Conservation (phyloP, 2,329 filamentous ascomycete species). For the Coniochaeta prunicola region DNA sequence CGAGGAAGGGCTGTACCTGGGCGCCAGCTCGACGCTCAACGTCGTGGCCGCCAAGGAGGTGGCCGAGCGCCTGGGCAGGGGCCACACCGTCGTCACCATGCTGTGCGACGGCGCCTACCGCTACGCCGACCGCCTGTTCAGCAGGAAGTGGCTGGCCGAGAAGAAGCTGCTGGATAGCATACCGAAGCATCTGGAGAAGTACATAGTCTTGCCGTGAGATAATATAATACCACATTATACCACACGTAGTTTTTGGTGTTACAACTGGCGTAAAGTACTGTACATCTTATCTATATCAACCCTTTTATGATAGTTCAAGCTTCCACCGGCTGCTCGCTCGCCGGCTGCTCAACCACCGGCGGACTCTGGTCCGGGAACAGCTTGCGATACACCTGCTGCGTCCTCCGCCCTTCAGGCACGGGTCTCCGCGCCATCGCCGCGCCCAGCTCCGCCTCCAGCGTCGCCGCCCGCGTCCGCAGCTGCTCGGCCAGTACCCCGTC, state of each 20-base stretch:
- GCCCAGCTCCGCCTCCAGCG: conserved; percentile 17
- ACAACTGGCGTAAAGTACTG: neutral
- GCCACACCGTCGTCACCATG: conserved; percentile 87
- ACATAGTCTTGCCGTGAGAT: conserved; percentile 76
- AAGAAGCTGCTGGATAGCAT: conserved; percentile 80
- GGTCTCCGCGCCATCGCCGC: conserved; percentile 11
- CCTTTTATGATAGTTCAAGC: too few species aligned
- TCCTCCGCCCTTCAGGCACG: conserved; percentile 10
- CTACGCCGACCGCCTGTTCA: conserved; percentile 92
- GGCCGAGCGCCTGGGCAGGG: conserved; percentile 80
- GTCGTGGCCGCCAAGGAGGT: conserved; percentile 94
- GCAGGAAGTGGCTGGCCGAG: conserved; percentile 77
- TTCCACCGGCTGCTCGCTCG: neutral
- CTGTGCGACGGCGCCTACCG: conserved; percentile 95
- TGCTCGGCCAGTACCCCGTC: conserved; percentile 23
- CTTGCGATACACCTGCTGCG: conserved; percentile 19
- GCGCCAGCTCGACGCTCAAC: conserved; percentile 88
- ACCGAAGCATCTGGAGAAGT: conserved; percentile 80
- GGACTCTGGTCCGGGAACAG: conserved; percentile 17
- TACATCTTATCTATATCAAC: neutral
- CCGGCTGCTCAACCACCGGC: conserved; percentile 3
- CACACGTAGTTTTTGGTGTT: conserved; percentile 3
- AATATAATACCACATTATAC: conserved; percentile 9
- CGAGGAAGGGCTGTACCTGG: conserved; percentile 91
- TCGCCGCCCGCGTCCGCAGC: conserved; percentile 31